Evolutionary conservation across 1,139 yeast genomes (phyloP), one percentile per base, ranked within the genome.

Genomic region (Candida mesenterica): DNA sequence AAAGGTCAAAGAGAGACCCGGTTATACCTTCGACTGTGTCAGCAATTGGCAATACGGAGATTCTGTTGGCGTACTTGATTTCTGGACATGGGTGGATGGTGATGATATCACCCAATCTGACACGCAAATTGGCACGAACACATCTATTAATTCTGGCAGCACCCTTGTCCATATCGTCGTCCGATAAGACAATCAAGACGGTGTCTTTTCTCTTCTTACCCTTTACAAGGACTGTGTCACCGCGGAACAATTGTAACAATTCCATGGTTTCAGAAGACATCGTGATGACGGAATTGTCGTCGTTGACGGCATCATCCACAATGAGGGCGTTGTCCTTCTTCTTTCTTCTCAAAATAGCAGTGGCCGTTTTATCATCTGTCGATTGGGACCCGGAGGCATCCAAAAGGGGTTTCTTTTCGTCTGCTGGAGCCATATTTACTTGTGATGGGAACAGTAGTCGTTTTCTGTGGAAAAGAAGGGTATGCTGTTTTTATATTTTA

Each of bases 171-270:
- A 92, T 79, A 54, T 92, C 97, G 57, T 94, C 98, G 59, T 94
- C 98, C 28, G 95, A 92, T 53, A 94, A 75, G 30, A 90, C 98
- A 61, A 92, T 87, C 60, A 94, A 75, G n/a, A 92, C 97, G 22
- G 99, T 92, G 56, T 94, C 98, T 65, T 84, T 90, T 70, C 98
- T 82, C 79, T 88, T 92, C 73, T 94, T 94, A 53, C 99, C 99
- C 68, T 90, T 92, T 46, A 94, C 96, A 45, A 89, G 73, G 18
- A 92, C 97, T 20, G 97, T 92, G 60, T 94, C 99, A 53, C 99
- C 99, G 45, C 98, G 82, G 75, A 94, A 94, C 59, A 94, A 75
- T 64, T 92, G 96, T 44, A 94, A 75, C 53, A 83, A 75, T 59
- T 94, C 98, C 96, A 94, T 88, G 19, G 98, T 94, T 62, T 83